Base-by-base conservation (phyloP, 139 green algal genomes). In the Chlorella sp. region DNA sequence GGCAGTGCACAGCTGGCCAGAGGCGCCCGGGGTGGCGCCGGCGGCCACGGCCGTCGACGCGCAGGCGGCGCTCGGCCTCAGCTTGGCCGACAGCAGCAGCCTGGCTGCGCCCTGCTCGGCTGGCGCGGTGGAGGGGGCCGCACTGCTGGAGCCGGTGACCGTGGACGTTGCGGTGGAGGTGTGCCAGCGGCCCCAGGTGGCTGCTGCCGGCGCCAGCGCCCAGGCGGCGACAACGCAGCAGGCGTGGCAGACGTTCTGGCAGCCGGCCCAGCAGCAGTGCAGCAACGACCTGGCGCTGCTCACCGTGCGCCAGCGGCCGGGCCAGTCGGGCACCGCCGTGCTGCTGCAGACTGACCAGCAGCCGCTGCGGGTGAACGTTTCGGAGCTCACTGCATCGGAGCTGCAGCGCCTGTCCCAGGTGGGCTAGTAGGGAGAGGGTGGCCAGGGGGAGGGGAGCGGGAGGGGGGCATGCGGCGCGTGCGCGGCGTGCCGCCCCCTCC, bases 11-110 rank as follows among this genome's bases (percentile, higher is more conserved):
- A 78, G 11, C 25, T 78, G 53, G 51, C 56, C 71, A 0, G 33
- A 42, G 21, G 36, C 56, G 46, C 17, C 46, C 17, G 46, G 46
- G 46, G n/a, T 8, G 38, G 40, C 5, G 69, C 40, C 41, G 21
- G 33, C 69, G 56, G 51, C 27, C 40, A 48, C 68, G 56, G 58
- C 71, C 0, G 71, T 40, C 11, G 71, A 77, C 31, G 17, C 62
- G 35, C 41, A 58, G 17, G 72, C 72, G 2, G 12, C 48, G 17
- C 45, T 78, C 35, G 45, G 43, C 0, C 53, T 75, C 0, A 67
- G 69, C 69, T 53, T 75, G 69, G 38, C 69, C 2, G 69, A 67
- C 69, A 75, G 69, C 69, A 67, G 40, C 69, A 55, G 53, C n/a
- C 53, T 38, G 2, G 53, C 40, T 0, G 53, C 53, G 11, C 69